Evolutionary conservation across 2,329 filamentous ascomycete species (phyloP).

Genomic region (Clathrospora elynae): DNA sequence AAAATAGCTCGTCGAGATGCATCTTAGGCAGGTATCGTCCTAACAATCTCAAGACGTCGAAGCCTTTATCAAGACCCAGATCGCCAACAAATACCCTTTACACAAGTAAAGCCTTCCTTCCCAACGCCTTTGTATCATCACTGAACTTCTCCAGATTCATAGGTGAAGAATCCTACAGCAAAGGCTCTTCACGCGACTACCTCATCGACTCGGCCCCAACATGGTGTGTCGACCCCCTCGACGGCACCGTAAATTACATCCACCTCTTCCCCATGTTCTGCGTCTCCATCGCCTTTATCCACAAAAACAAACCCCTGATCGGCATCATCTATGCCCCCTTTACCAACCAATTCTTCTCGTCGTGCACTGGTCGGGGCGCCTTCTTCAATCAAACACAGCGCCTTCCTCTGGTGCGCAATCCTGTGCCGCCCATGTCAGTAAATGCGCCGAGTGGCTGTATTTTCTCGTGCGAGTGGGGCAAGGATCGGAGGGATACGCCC

Average conservation of each 20-base stretch:
- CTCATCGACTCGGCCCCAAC: conserved; percentile 68
- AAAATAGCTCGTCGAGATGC: no score
- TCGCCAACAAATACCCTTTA: conserved; percentile 64
- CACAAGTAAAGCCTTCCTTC: conserved; percentile 62
- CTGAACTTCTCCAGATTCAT: conserved; percentile 62
- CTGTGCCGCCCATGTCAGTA: conserved; percentile 65
- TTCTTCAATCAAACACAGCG: conserved; percentile 69
- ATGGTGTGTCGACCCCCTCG: conserved; percentile 78
- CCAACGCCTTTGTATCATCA: background rate
- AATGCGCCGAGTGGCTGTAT: conserved; percentile 71
- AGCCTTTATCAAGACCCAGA: conserved; percentile 67
- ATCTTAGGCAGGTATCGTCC: no score
- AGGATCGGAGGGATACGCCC: conserved; percentile 69
- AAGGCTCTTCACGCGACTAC: conserved; percentile 69
- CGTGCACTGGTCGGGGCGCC: conserved; percentile 68
- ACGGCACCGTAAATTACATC: conserved; percentile 81
- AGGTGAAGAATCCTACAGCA: conserved; percentile 77
- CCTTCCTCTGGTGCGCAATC: conserved; percentile 67
- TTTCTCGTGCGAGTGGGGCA: conserved; percentile 80
- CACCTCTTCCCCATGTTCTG: conserved; percentile 83
- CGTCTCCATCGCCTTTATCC: conserved; percentile 73
- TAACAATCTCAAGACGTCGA: conserved; percentile 69
- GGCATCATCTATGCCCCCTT: conserved; percentile 76
- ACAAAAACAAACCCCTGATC: conserved; percentile 65
- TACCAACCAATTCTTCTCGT: conserved; percentile 70